Percentiles rank a stretch among this genome's conserved stretches.
These are phyloP conservation scores for Chlorella variabilis DNA, from an alignment of 163 green algal species.

Conservation along the genomic window DNA sequence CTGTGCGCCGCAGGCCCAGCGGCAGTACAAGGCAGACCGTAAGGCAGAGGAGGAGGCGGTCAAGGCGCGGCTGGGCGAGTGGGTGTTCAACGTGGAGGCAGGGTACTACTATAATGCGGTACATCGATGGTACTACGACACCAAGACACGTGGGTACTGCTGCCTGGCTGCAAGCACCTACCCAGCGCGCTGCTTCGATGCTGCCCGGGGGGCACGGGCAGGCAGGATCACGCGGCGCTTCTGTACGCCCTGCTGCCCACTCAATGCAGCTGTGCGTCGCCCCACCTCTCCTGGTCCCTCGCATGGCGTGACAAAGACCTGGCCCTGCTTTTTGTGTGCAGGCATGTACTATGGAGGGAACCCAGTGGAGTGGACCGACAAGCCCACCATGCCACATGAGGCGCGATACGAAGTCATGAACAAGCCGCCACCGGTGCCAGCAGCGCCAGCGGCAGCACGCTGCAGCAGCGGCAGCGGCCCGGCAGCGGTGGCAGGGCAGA, in stretches of 20 bases:
- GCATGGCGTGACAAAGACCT: too few relatives aligned
- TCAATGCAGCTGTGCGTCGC: too few relatives aligned
- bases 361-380: slow-evolving; percentile 59
- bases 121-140: slow-evolving; percentile 63
- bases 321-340: slow-evolving; percentile 29
- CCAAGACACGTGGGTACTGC: slow-evolving; percentile 27
- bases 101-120: slow-evolving; percentile 64
- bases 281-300: background rate
- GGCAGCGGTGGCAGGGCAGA: background rate
- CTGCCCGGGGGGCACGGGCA: too few relatives aligned
- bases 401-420: slow-evolving; percentile 52
- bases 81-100: slow-evolving; percentile 45
- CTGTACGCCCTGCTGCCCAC: too few relatives aligned
- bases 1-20: background rate
- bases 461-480: background rate
- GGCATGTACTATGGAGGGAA: slow-evolving; percentile 73
- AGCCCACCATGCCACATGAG: slow-evolving; percentile 53
- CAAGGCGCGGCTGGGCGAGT: slow-evolving; percentile 38
- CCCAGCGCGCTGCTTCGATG: too few relatives aligned
- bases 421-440: background rate
- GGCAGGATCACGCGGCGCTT: too few relatives aligned
- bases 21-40: slow-evolving; percentile 27
- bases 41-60: slow-evolving; percentile 17
- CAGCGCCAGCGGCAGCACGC: background rate
- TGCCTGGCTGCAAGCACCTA: too few relatives aligned